phyloP scores from a whole-genome alignment of 176 grass and related monocot genomes.

The Eleusine coracana region DNA sequence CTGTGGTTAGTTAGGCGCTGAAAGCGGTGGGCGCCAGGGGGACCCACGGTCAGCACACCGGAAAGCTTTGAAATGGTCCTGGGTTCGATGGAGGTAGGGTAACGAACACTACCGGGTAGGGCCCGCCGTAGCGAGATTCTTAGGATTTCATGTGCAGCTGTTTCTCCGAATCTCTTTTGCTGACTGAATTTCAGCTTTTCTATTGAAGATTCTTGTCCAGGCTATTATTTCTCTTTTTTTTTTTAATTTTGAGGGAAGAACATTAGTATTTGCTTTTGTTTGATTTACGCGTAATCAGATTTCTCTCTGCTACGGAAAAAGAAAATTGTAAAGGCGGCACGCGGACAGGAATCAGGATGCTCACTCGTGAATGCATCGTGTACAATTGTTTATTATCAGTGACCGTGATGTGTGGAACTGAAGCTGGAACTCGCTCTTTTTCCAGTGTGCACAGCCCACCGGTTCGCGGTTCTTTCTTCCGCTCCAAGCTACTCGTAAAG shows the following conservation, averaged over 20 bases:
- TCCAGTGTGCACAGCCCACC: neutral
- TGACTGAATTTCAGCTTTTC: neutral
- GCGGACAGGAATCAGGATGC: too few relatives aligned
- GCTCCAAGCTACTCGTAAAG: neutral
- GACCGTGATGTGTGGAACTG: neutral
- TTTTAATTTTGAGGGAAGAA: too few relatives aligned
- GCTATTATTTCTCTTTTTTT: too few relatives aligned
- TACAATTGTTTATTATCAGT: neutral
- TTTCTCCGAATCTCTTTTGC: neutral
- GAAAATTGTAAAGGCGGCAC: too few relatives aligned
- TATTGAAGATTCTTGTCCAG: neutral
- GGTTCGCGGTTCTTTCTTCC: neutral
- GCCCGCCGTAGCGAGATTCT: slow-evolving; percentile 2
- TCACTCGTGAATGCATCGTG: too few relatives aligned
- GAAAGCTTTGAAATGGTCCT: slow-evolving; percentile 17
- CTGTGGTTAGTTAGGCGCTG: slow-evolving; percentile 1
- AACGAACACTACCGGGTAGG: slow-evolving; percentile 17
- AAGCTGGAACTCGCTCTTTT: neutral
- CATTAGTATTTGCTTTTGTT: too few relatives aligned
- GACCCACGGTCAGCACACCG: slow-evolving; percentile 12
- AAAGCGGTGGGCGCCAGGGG: slow-evolving; percentile 31
- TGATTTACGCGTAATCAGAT: too few relatives aligned
- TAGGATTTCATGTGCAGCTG: neutral
- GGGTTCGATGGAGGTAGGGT: slow-evolving; percentile 6
- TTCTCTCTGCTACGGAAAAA: too few relatives aligned